Evolutionary conservation across 2,329 filamentous ascomycete species (phyloP), one percentile per base, ranked within the genome.

Genomic region (Calcarisporium arbuscula): DNA sequence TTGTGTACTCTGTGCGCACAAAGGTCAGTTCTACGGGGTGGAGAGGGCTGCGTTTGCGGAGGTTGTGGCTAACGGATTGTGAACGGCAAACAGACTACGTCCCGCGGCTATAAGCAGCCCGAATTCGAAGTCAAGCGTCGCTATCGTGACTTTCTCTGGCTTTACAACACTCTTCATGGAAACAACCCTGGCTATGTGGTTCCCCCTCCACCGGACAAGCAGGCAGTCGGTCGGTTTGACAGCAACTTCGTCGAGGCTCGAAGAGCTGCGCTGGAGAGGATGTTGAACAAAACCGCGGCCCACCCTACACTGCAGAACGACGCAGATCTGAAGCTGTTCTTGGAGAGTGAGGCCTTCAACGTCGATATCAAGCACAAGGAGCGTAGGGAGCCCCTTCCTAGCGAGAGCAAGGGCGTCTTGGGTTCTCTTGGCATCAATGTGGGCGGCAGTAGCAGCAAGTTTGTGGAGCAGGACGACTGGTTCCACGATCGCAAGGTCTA

Each of bases 401-500:
- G 78, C 27, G 92, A 96, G 62, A 94, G 80, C 65, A 96, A 96
- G 64, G 89, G 92, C 35, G 82, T 96, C 67, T 77, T 96, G 49
- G 86, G 88, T 50, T 85, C 82, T 12, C 72, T 95, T 35, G 86
- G 87, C 16, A 74, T 92, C 42, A 84, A 73, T 43, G 79, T 90
- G 18, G 85, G 89, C 19, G 74, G 80, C 39, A 72, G 78, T 35
- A 80, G 74, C 50, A 80, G 74, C 50, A 98, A 98, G 60, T 98
- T 98, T 62, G 80, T 98, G 25, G 92, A 98, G 62, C 92, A 96
- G 55, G 92, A 98, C 57, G 92, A 98, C 64, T 98, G 90, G 92
- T 98, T 98, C 64, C 90, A 98, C 50, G 92, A 98, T 48, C 87
- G 92, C 42, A 86, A 82, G 51, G 77, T 96, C 36, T 98, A 98